Percentiles rank a stretch among this genome's conserved stretches.
Conservation (phyloP, 1,284 basidiomycete genomes). For the Cryptococcus sp. region DNA sequence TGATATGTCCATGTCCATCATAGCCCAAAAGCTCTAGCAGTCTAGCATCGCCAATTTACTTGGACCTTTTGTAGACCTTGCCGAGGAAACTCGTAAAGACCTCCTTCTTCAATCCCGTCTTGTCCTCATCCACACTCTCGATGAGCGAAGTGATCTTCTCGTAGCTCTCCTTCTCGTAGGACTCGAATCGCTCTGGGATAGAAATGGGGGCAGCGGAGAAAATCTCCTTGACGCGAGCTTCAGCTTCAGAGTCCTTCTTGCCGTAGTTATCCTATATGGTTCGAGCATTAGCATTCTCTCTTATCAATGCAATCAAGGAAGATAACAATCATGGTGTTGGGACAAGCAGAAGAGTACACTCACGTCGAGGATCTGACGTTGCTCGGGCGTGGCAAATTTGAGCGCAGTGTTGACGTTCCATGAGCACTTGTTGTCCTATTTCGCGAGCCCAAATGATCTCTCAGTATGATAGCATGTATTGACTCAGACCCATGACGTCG, state of each 20-base stretch:
- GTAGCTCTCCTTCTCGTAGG: slow-evolving; percentile 78
- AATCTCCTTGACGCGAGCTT: slow-evolving; percentile 73
- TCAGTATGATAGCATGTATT: background rate
- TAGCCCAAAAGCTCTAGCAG: background rate
- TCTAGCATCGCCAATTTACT: slow-evolving; percentile 55
- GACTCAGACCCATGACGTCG: background rate
- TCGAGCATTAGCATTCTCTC: background rate
- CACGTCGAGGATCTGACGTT: slow-evolving; percentile 60
- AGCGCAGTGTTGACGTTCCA: slow-evolving; percentile 95
- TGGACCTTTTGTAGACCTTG: slow-evolving; percentile 87
- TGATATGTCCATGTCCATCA: background rate
- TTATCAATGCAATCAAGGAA: background rate
- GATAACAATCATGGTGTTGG: background rate
- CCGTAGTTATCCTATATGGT: slow-evolving; percentile 77
- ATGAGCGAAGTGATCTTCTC: slow-evolving; percentile 67
- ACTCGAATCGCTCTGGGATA: slow-evolving; percentile 67
- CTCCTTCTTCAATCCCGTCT: slow-evolving; percentile 68
- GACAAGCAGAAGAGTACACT: slow-evolving; percentile 16
- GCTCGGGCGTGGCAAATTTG: slow-evolving; percentile 63
- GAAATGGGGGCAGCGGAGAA: slow-evolving; percentile 66
- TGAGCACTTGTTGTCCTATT: slow-evolving; percentile 91
- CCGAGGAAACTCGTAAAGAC: slow-evolving; percentile 82
- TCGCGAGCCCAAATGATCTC: background rate
- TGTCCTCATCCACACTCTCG: slow-evolving; percentile 65
- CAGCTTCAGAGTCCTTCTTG: slow-evolving; percentile 66